Base-by-base conservation (phyloP, 2,329 filamentous ascomycete species). In the Xylaria multiplex region DNA sequence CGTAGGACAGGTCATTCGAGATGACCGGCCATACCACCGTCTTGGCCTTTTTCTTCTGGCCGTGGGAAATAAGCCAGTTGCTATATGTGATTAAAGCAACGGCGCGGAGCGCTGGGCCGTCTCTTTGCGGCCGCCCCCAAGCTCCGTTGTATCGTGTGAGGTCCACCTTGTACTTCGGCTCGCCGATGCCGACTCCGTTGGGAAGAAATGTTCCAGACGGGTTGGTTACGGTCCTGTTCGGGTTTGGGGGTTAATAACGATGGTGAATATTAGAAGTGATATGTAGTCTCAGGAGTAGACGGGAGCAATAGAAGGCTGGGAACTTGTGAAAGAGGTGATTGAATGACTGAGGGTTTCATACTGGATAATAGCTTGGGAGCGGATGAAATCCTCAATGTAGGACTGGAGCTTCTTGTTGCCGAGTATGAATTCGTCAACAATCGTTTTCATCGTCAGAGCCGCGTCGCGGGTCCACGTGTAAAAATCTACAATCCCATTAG, bases 71-170 rank as follows among this genome's bases (percentile, higher is more conserved):
- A 48, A 88, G 78, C 79, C 83, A 84, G 59, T 82, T 80, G 3
- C 82, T 82, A 69, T 87, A 89, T 0, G 81, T 79, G 48, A 86
- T 85, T 65, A 89, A 73, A 0, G 86, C 82, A 22, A 84, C 86
- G 2, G 86, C 86, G 54, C 87, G 80, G n/a, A 89, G 79, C 11
- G 86, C 84, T 40, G 87, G 86, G 0, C 86, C 86, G 73, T 89
- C 86, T 30, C 83, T 81, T 75, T 89, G 87, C 22, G 87, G 87
- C 24, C 87, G 81, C 16, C 86, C 86, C 86, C 86, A 88, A 7
- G 77, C 72, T 11, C 82, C 83, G 27, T 80, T 85, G 71, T 81
- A 86, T 0, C 82, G 79, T 3, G 81, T 82, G 59, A 79, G 76
- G 64, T 88, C 80, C 19, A 84, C 82, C 59, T 84, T 79, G 71